Evolutionary conservation across 495 filamentous ascomycete genomes (phyloP).

Genomic region (Aspergillus kassunensis): DNA sequence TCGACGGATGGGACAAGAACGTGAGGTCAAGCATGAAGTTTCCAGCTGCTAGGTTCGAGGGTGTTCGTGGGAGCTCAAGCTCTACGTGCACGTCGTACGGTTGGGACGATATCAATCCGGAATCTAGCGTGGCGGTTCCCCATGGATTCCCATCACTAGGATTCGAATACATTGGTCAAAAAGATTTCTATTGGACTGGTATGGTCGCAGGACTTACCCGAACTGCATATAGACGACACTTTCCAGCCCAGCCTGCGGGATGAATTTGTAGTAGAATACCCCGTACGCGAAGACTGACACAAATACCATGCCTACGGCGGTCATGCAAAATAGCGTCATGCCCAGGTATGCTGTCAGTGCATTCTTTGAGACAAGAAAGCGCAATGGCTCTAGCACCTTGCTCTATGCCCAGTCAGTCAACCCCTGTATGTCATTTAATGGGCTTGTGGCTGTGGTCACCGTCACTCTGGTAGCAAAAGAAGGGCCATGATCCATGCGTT

Average conservation of each 20-base stretch:
- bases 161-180: not conserved
- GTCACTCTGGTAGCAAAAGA: conserved; percentile 11
- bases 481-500: conserved; percentile 13
- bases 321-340: conserved; percentile 57
- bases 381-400: conserved; percentile 31
- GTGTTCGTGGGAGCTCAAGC: conserved; percentile 65
- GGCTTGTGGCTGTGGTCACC: conserved; percentile 13
- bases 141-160: conserved; percentile 41
- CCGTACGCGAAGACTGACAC: conserved; percentile 65
- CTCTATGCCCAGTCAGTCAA: conserved; percentile 22
- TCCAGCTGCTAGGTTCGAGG: conserved; percentile 53
- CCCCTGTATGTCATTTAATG: not conserved
- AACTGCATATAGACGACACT: conserved; percentile 78
- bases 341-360: conserved; percentile 70
- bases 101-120: conserved; percentile 41
- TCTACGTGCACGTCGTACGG: conserved; percentile 66
- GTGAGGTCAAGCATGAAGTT: conserved; percentile 94
- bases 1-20: conserved; percentile 45
- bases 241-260: conserved; percentile 66
- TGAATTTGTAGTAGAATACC: conserved; percentile 75
- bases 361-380: conserved; percentile 57
- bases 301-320: conserved; percentile 55
- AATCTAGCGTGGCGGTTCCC: conserved; percentile 38
- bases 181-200: not conserved
- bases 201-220: conserved; percentile 45